A percentile compares a stretch with the other conserved stretches of the same genome.
These are phyloP conservation scores for Plasmodium chabaudi DNA, from an alignment of 169 alveolate species.

Conservation along the genomic window DNA sequence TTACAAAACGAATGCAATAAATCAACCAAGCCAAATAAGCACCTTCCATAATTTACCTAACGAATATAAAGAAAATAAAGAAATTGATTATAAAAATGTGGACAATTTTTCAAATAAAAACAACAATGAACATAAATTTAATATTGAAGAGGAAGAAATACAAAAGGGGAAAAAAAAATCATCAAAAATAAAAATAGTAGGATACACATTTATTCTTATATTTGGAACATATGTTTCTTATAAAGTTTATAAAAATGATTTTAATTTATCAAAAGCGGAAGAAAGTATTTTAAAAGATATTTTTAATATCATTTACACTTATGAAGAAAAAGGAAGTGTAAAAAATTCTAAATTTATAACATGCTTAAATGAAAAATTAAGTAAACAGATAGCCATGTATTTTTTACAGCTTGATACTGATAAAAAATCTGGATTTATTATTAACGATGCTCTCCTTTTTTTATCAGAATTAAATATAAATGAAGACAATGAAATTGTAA, in stretches of 20 bases:
- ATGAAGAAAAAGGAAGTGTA: conserved; percentile 60
- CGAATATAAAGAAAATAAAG: neutral
- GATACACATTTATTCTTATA: neutral
- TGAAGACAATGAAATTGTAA: conserved; percentile 46
- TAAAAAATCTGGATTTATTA: conserved; percentile 54
- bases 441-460: conserved; percentile 59
- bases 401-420: conserved; percentile 69
- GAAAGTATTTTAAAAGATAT: conserved; percentile 59
- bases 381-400: conserved; percentile 69
- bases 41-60: neutral
- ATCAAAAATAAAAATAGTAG: conserved; percentile 29
- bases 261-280: conserved; percentile 74
- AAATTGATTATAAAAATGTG: neutral
- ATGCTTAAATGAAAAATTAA: conserved; percentile 49
- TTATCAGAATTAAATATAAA: conserved; percentile 61
- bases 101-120: neutral
- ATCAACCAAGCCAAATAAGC: neutral
- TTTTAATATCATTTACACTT: conserved; percentile 20
- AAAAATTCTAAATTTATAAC: conserved; percentile 64
- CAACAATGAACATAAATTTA: neutral
- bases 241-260: conserved; percentile 54
- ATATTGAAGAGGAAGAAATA: conserved; percentile 3
- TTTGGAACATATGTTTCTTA: conserved; percentile 34
- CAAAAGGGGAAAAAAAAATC: conserved; percentile 21
- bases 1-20: neutral